A percentile compares a stretch with the other conserved stretches of the same genome.
Conservation (phyloP, 345 rosid species). For the Lepidium aucheri region DNA sequence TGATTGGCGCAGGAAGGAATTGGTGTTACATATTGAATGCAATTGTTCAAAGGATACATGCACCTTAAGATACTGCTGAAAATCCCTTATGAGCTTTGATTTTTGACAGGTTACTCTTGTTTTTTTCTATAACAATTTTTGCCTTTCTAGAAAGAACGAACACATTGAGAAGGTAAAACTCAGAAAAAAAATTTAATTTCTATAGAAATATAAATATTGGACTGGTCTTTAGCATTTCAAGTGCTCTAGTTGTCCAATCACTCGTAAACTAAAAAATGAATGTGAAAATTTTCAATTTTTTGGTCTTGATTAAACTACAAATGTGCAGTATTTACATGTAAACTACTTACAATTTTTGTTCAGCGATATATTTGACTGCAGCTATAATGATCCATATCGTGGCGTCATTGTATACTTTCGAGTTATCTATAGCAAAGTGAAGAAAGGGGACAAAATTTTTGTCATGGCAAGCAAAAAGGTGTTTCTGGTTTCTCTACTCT, state of each 20-base stretch:
- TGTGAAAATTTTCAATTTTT: background rate
- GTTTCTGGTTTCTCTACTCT: too few species aligned
- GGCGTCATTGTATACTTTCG: too few species aligned
- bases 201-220: too few species aligned
- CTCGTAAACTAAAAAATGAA: background rate
- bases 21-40: too few species aligned
- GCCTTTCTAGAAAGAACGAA: too few species aligned
- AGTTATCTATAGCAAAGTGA: too few species aligned
- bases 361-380: slow-evolving; percentile 27
- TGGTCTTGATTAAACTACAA: background rate
- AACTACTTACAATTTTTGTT: background rate
- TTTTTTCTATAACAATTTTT: background rate
- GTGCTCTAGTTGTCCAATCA: background rate
- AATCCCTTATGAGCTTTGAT: slow-evolving; percentile 75
- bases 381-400: too few species aligned
- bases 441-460: too few species aligned
- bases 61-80: slow-evolving; percentile 54
- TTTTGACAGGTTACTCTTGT: slow-evolving; percentile 71
- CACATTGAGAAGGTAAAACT: too few species aligned
- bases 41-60: slow-evolving; percentile 86
- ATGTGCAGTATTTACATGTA: too few species aligned
- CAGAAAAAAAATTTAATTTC: too few species aligned
- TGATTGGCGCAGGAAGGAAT: slow-evolving; percentile 51
- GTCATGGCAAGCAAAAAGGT: too few species aligned
- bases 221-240: background rate